These are phyloP conservation scores for Ensete ventricosum DNA, from an alignment of 176 grass and related monocot genomes.

Conservation along the genomic window DNA sequence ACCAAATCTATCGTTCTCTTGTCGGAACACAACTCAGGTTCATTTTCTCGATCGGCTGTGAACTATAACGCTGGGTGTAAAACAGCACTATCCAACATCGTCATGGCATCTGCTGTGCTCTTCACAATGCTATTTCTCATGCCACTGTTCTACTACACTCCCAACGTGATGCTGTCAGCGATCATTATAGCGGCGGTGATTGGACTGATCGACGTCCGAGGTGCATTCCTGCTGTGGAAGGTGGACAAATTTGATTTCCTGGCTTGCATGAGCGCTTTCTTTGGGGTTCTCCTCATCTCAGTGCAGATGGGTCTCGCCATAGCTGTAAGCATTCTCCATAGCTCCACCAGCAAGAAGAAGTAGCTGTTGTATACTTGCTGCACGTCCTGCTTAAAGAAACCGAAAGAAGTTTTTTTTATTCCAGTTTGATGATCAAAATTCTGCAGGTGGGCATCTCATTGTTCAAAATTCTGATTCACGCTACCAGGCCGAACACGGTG, in stretches of 20 bases:
- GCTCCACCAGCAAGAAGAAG: not conserved
- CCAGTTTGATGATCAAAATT: not conserved
- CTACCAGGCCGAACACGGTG: constrained; percentile 61
- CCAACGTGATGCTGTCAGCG: constrained; percentile 79
- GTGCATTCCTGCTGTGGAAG: constrained; percentile 63
- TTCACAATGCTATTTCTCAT: constrained; percentile 88
- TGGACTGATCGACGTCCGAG: constrained; percentile 70
- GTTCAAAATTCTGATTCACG: constrained; percentile 90
- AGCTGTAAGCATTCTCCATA: constrained; percentile 36
- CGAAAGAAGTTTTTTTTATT: no score
- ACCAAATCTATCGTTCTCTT: not conserved
- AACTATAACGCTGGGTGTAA: constrained; percentile 88
- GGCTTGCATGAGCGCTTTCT: constrained; percentile 67
- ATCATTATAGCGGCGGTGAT: constrained; percentile 94
- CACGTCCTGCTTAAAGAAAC: no score
- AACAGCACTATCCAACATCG: constrained; percentile 85
- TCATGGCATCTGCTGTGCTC: constrained; percentile 79
- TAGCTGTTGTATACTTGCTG: no score
- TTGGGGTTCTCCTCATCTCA: constrained; percentile 79
- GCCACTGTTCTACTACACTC: constrained; percentile 90
- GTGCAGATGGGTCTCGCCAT: constrained; percentile 74
- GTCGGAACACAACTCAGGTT: constrained; percentile 26
- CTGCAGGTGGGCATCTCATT: constrained; percentile 61
- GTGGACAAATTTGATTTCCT: constrained; percentile 92
- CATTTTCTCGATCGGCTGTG: constrained; percentile 86